phyloP scores from a whole-genome alignment of 164 flowering plant genomes.

The Stephania cephalantha region DNA sequence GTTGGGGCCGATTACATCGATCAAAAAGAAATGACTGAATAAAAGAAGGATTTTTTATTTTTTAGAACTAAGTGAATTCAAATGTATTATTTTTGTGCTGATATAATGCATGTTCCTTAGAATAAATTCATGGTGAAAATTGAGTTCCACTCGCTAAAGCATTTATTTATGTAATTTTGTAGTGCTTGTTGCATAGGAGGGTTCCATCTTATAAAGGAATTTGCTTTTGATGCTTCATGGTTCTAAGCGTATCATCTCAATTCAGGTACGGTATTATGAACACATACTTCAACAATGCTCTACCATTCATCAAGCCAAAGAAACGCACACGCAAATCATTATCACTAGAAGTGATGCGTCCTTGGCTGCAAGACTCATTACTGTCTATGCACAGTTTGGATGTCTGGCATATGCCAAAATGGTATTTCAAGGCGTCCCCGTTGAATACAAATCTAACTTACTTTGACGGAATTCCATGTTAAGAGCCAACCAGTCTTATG shows the following conservation, averaged over 20 bases:
- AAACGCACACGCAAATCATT: slow-evolving; percentile 45
- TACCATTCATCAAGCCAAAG: slow-evolving; percentile 24
- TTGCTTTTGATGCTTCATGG: slow-evolving; percentile 8
- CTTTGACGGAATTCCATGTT: slow-evolving; percentile 67
- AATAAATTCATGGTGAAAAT: no score
- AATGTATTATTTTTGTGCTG: no score
- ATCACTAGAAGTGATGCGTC: slow-evolving; percentile 33
- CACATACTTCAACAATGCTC: slow-evolving; percentile 39
- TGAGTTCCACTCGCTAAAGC: no score
- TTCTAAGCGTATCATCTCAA: background rate
- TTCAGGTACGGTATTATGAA: background rate
- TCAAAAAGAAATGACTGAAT: no score
- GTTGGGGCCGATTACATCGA: no score
- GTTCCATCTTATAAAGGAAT: background rate
- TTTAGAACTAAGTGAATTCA: no score
- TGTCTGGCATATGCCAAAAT: slow-evolving; percentile 32
- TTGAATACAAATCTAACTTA: slow-evolving; percentile 22
- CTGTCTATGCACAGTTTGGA: slow-evolving; percentile 40
- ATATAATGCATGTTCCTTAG: no score
- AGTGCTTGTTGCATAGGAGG: no score
- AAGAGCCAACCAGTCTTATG: slow-evolving; percentile 49
- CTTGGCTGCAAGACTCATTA: slow-evolving; percentile 46
- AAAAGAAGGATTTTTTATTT: no score
- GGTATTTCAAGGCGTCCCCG: slow-evolving; percentile 34
- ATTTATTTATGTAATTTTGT: no score